Evolutionary conservation across 2,329 filamentous ascomycete species (phyloP).

Genomic region (Fusarium vanettenii): DNA sequence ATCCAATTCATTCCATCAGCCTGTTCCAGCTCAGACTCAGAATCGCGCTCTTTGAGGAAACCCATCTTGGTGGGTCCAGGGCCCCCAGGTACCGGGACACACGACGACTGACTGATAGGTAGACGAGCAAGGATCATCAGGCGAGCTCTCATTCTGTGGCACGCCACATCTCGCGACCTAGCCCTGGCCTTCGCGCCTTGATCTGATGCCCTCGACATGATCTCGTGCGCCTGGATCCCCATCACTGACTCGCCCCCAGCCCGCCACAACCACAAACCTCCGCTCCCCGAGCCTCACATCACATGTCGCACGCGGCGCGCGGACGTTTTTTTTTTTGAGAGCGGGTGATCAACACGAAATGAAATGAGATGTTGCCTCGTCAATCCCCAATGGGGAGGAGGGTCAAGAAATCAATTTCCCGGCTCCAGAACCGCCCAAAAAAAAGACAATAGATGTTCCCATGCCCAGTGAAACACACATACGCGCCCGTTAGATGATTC

Average conservation of each 20-base stretch:
- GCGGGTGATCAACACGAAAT: conserved; percentile 6
- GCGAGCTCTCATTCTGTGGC: conserved; percentile 41
- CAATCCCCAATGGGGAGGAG: conserved; percentile 23
- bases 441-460: conserved; percentile 31
- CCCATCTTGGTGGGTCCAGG: conserved; percentile 26
- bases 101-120: conserved; percentile 41
- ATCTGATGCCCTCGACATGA: conserved; percentile 41
- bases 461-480: conserved; percentile 29
- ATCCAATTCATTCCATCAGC: background rate
- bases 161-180: conserved; percentile 44
- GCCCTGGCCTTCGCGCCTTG: conserved; percentile 35
- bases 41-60: conserved; percentile 20
- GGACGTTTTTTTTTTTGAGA: background rate
- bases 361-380: conserved; percentile 21
- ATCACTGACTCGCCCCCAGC: conserved; percentile 31
- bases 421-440: conserved; percentile 36
- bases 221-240: conserved; percentile 33
- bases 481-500: conserved; percentile 35
- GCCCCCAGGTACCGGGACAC: conserved; percentile 33
- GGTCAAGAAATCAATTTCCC: conserved; percentile 42
- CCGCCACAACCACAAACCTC: conserved; percentile 21
- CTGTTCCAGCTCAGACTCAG: conserved; percentile 8
- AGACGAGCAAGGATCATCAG: conserved; percentile 43
- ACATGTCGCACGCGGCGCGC: conserved; percentile 23
- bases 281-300: conserved; percentile 34